Evolutionary conservation across 2,329 filamentous ascomycete species (phyloP).

Genomic region (Aspergillus fumigatus): DNA sequence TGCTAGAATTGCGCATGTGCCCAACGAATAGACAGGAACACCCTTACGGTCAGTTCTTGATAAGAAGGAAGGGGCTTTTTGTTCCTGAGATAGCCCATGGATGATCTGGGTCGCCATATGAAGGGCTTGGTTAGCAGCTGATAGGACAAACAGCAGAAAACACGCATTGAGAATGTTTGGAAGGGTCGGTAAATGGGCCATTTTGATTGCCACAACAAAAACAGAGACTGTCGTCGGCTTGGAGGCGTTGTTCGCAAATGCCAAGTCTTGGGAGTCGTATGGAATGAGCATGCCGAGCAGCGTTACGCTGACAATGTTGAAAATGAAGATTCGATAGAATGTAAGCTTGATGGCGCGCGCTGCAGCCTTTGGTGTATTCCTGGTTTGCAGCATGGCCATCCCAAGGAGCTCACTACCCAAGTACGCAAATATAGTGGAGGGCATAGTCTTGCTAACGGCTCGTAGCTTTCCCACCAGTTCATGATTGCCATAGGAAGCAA

Average conservation of each 20-base stretch:
- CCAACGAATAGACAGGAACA: conserved; percentile 64
- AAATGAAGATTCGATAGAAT: conserved; percentile 75
- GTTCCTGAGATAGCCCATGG: conserved; percentile 67
- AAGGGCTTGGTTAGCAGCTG: conserved; percentile 69
- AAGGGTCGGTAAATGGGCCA: conserved; percentile 59
- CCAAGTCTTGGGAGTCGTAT: conserved; percentile 57
- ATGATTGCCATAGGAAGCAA: conserved; percentile 37
- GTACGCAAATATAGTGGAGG: conserved; percentile 73
- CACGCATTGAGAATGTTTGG: conserved; percentile 67
- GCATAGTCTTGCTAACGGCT: conserved; percentile 64
- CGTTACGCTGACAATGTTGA: conserved; percentile 70
- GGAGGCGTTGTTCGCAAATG: conserved; percentile 41
- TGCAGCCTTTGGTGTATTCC: conserved; percentile 70
- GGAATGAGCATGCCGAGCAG: conserved; percentile 73
- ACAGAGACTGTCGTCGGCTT: conserved; percentile 59
- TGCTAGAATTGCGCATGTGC: conserved; percentile 55
- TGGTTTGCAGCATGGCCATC: conserved; percentile 69
- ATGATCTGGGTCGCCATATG: conserved; percentile 69
- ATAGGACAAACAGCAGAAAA: conserved; percentile 70
- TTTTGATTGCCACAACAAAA: conserved; percentile 66
- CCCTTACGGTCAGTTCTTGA: conserved; percentile 64
- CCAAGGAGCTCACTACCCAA: conserved; percentile 71
- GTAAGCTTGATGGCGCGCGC: conserved; percentile 73
- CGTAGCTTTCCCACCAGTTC: conserved; percentile 50
- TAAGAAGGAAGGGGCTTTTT: conserved; percentile 66